Base-by-base conservation (phyloP, 2,329 filamentous ascomycete genomes). In the Pestalotiopsis sp. region DNA sequence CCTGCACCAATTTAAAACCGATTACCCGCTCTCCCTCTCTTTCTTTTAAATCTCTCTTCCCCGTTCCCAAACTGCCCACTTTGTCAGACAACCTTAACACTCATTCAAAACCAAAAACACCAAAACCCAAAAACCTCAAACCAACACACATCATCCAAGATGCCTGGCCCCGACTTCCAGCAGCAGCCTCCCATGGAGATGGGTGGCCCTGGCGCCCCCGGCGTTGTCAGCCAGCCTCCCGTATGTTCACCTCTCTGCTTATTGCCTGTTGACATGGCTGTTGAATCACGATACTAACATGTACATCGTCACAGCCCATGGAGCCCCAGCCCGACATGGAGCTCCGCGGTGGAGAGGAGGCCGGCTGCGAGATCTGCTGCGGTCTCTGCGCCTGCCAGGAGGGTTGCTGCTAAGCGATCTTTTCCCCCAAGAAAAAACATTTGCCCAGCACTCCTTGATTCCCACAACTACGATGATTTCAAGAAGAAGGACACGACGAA, bases 331-430 rank as follows among this genome's bases (percentile, higher is more conserved):
- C 81, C 67, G 79, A 83, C 41, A 81, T 84, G 77, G 76, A 74
- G 70, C 78, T 84, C 67, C 80, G 81, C 57, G 82, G 82, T 73
- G 82, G 82, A 71, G 82, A 84, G 71, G 82, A 84, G 70, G 82
- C 81, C 45, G 82, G 82, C 49, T 84, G 82, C 68, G 82, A 83
- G 73, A 74, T 83, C 69, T 84, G 82, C 78, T 84, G 82, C 69
- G 82, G 82, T 68, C 80, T 84, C 69, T 84, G 82, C 74, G 81
- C 75, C 64, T 84, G 82, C 72, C 74, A 84, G 1, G 82, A 84
- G 72, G 74, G 73, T 25, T 84, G 82, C 76, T 84, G 82, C 75
- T 84, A 80, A 74, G 41, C 61, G 25, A 31, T 31, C 57, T 13
- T 23, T 17, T 2, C 9, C 41, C 41, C 6, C 41, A 45, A 4